Conservation (phyloP, 2,329 filamentous ascomycete genomes). For the Aspergillus amoenus region DNA sequence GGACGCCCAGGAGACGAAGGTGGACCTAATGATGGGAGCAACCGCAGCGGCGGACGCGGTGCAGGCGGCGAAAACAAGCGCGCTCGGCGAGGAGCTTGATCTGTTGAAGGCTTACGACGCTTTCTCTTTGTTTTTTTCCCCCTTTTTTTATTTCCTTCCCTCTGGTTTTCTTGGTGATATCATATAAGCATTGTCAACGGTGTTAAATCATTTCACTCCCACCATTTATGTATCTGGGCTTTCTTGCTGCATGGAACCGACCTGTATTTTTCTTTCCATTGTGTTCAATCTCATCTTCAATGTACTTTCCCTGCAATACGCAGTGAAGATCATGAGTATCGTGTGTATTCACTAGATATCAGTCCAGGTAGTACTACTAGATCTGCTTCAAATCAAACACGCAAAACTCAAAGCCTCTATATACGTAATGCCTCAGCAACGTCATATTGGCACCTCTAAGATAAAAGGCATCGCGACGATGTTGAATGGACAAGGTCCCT, state of each 20-base stretch:
- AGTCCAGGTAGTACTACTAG: neutral
- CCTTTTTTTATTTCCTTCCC: conserved; percentile 9
- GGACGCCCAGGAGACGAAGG: conserved; percentile 36
- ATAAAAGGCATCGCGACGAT: too few species aligned
- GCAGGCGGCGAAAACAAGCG: conserved; percentile 43
- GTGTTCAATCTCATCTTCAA: neutral
- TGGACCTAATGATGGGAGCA: conserved; percentile 26
- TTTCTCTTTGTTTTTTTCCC: conserved; percentile 14
- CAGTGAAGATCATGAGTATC: neutral
- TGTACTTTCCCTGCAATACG: neutral
- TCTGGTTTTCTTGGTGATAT: conserved; percentile 16
- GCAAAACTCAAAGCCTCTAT: neutral
- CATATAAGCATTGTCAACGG: conserved; percentile 22
- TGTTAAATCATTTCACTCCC: conserved; percentile 11
- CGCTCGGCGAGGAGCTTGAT: conserved; percentile 34
- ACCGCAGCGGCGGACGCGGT: conserved; percentile 36
- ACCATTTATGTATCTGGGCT: neutral
- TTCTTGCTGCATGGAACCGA: conserved; percentile 5
- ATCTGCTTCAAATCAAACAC: conserved; percentile 1
- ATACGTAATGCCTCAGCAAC: too few species aligned
- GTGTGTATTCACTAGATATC: neutral
- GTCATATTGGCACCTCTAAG: too few species aligned
- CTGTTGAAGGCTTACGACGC: neutral
- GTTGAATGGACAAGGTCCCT: too few species aligned
- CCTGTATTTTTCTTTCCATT: conserved; percentile 9